These are phyloP conservation scores for Phytophthora megakarya DNA, from an alignment of 352 stramenopile genomes.

Conservation along the genomic window DNA sequence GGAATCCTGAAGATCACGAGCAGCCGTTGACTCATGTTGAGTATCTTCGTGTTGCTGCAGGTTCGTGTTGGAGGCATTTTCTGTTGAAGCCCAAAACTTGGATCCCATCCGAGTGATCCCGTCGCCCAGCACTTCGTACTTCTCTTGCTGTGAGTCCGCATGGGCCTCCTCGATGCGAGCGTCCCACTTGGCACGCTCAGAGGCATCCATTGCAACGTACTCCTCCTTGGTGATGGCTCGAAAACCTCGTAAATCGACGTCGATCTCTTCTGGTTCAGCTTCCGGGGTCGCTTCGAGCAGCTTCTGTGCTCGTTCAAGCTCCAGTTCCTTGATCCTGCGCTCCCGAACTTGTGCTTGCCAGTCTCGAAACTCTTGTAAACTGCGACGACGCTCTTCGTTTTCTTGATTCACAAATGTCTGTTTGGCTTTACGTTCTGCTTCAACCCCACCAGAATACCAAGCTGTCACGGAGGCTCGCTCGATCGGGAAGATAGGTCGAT, in stretches of 20 bases:
- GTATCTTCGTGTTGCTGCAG: background rate
- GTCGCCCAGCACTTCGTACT: slow-evolving; percentile 47
- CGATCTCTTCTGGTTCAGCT: slow-evolving; percentile 27
- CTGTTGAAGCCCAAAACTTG: slow-evolving; percentile 51
- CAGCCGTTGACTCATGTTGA: background rate
- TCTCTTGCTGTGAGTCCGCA: slow-evolving; percentile 41
- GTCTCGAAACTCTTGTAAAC: slow-evolving; percentile 78
- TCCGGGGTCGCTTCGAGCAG: slow-evolving; percentile 28
- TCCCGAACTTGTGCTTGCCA: slow-evolving; percentile 77
- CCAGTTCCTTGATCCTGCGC: slow-evolving; percentile 63
- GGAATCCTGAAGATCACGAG: background rate
- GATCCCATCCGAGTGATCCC: slow-evolving; percentile 48
- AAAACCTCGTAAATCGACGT: slow-evolving; percentile 51
- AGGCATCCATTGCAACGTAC: slow-evolving; percentile 50
- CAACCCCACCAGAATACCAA: slow-evolving; percentile 87
- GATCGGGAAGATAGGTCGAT: slow-evolving; percentile 93
- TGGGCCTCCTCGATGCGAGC: slow-evolving; percentile 60
- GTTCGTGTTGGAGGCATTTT: background rate
- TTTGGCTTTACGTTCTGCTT: slow-evolving; percentile 87
- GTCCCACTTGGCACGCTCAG: slow-evolving; percentile 61
- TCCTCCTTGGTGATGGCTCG: slow-evolving; percentile 70
- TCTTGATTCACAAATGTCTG: slow-evolving; percentile 76
- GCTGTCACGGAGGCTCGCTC: slow-evolving; percentile 86
- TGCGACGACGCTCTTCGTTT: slow-evolving; percentile 67
- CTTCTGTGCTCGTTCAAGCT: slow-evolving; percentile 49